phyloP scores from a whole-genome alignment of 1,139 yeast species.

The Yamadazyma jaroonii region DNA sequence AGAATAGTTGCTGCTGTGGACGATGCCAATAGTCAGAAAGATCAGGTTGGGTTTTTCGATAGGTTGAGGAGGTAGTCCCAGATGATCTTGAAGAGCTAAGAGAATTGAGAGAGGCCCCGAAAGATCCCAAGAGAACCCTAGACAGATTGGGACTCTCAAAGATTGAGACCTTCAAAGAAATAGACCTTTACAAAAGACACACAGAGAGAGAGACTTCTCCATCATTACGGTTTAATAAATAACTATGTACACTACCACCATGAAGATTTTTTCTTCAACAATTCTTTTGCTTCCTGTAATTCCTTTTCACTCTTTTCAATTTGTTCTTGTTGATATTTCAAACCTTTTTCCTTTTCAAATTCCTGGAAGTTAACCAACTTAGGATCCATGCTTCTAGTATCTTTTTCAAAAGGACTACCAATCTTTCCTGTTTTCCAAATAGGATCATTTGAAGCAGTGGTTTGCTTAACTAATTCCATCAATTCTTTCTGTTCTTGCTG shows the following conservation, averaged over 20 bases:
- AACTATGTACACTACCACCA: slow-evolving; percentile 21
- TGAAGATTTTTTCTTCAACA: slow-evolving; percentile 28
- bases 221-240: not conserved
- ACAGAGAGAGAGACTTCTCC: too few relatives aligned
- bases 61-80: slow-evolving; percentile 4
- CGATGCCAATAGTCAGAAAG: slow-evolving; percentile 53
- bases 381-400: slow-evolving; percentile 30
- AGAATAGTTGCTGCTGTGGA: slow-evolving; percentile 83
- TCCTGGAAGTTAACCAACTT: slow-evolving; percentile 42
- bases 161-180: too few relatives aligned
- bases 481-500: slow-evolving; percentile 63
- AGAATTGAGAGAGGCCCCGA: too few relatives aligned
- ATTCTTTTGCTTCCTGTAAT: slow-evolving; percentile 29
- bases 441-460: slow-evolving; percentile 67
- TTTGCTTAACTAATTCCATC: slow-evolving; percentile 61
- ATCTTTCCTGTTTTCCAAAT: slow-evolving; percentile 78
- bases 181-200: too few relatives aligned
- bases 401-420: slow-evolving; percentile 59
- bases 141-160: too few relatives aligned
- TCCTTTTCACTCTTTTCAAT: slow-evolving; percentile 35
- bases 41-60: slow-evolving; percentile 11
- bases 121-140: too few relatives aligned
- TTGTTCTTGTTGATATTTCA: slow-evolving; percentile 39
- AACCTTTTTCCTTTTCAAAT: slow-evolving; percentile 47
- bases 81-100: not conserved